A percentile compares a stretch with the other conserved stretches of the same genome.
Evolutionary conservation across 164 flowering plant genomes (phyloP).

Genomic region (Berberis vulgaris): DNA sequence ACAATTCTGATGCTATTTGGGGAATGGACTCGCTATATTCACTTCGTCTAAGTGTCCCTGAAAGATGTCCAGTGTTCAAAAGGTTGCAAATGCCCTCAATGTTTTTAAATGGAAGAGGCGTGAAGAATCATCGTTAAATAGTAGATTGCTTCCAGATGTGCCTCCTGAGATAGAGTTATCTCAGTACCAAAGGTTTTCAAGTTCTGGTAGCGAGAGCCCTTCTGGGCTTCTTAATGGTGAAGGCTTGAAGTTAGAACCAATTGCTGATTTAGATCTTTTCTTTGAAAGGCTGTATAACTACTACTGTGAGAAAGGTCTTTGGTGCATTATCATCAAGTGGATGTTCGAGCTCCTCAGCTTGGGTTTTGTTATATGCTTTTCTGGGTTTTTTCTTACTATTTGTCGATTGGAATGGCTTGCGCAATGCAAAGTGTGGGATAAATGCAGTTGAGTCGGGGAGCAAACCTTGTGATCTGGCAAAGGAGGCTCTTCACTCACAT

Average conservation of each 20-base stretch:
- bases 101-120: constrained; percentile 55
- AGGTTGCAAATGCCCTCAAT: constrained; percentile 33
- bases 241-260: constrained; percentile 61
- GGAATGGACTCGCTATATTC: constrained; percentile 59
- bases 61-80: constrained; percentile 76
- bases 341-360: constrained; percentile 83
- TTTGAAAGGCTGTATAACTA: constrained; percentile 88
- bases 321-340: constrained; percentile 96
- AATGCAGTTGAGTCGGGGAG: constrained; percentile 95
- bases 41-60: constrained; percentile 28
- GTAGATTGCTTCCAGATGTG: constrained; percentile 50
- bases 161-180: constrained; percentile 88
- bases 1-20: constrained; percentile 11
- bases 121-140: constrained; percentile 48
- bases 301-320: constrained; percentile 93
- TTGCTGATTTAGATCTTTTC: constrained; percentile 88
- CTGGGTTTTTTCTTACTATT: constrained; percentile 73
- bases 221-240: constrained; percentile 92
- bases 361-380: constrained; percentile 80
- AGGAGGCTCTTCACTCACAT: constrained; percentile 79
- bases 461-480: constrained; percentile 84
- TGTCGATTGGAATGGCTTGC: constrained; percentile 95
- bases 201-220: constrained; percentile 96
- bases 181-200: constrained; percentile 55
- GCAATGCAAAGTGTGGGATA: constrained; percentile 95